Evolutionary conservation across 306 rosid genomes (phyloP).

Genomic region (Trichosanthes cucumerina): DNA sequence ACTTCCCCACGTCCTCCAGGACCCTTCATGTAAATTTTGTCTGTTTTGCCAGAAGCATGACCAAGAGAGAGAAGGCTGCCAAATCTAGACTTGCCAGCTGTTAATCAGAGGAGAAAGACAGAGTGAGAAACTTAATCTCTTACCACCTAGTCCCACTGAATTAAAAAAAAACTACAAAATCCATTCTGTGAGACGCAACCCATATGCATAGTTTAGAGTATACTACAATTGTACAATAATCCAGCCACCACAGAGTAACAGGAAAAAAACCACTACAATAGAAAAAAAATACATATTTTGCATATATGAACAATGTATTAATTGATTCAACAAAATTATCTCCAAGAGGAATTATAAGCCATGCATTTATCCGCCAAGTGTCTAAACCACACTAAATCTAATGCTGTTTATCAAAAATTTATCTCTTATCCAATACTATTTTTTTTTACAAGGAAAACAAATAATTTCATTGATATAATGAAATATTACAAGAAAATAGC

Average conservation of each 20-base stretch:
- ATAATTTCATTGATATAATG: too few relatives aligned
- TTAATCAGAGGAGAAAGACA: neutral
- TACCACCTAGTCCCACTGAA: neutral
- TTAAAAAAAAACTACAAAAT: neutral
- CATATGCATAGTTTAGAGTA: neutral
- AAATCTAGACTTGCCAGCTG: conserved; percentile 84
- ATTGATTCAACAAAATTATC: neutral
- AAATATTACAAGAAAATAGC: too few relatives aligned
- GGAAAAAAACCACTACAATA: neutral
- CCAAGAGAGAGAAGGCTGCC: conserved; percentile 79
- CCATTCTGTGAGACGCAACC: neutral
- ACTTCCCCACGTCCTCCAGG: conserved; percentile 99
- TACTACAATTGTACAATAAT: neutral
- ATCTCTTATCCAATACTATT: neutral
- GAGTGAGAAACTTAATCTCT: neutral
- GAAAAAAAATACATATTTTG: neutral
- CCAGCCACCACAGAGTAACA: neutral
- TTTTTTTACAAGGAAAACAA: too few relatives aligned
- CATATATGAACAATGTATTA: neutral
- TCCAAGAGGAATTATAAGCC: neutral
- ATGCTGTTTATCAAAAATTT: neutral
- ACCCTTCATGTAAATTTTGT: conserved; percentile 94
- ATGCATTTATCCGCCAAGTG: neutral
- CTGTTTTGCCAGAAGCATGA: conserved; percentile 64
- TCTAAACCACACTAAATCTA: neutral